Base-by-base conservation (phyloP, 1,284 basidiomycete genomes). In the Fomitopsis palustris region DNA sequence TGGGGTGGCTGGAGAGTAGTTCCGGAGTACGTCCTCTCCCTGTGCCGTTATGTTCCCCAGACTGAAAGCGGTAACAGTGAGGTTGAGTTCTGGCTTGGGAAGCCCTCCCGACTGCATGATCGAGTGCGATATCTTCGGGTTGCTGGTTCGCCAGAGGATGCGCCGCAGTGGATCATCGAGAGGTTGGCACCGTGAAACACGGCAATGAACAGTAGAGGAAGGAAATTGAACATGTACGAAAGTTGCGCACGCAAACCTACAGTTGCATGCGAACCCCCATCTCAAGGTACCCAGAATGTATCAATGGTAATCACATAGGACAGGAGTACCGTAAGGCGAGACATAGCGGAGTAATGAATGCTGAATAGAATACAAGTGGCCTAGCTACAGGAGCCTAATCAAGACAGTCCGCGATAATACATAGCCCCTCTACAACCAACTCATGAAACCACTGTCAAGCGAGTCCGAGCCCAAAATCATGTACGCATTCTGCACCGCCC, bases 1-100 rank as follows among this genome's bases (percentile, higher is more conserved):
- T 99, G 97, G 97, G 96, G 96, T 59, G 96, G 96, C 2, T 98
- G 93, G 88, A 82, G 96, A 65, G 83, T 99, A 41, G 80, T 98
- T 7, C 97, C 97, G 16, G 84, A 84, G 91, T 96, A 74, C 73
- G 88, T 52, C 19, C 12, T 17, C 10, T 31, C 8, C n/a, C 8
- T 29, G 21, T 17, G 4, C 4, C 3, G 21, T 21, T 27, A 6
- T 25, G 1, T 19, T 21, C 3, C 16, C 17, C n/a, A 53, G 52
- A 52, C 33, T 53, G 56, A 19, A n/a, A 43, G 42, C 23, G 17
- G 19, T 23, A 53, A 16, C 64, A 86, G 85, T 63, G 86, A 89
- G 76, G 80, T 97, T 56, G 95, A 98, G 71, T 97, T 97, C 74
- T 98, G 95, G 95, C 83, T 85, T 17, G 95, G 95, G 37, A 91